Percentiles rank a stretch among this genome's conserved stretches.
Evolutionary conservation across 2,329 filamentous ascomycete genomes (phyloP).

Genomic region (Sclerotinia sclerotiorum): DNA sequence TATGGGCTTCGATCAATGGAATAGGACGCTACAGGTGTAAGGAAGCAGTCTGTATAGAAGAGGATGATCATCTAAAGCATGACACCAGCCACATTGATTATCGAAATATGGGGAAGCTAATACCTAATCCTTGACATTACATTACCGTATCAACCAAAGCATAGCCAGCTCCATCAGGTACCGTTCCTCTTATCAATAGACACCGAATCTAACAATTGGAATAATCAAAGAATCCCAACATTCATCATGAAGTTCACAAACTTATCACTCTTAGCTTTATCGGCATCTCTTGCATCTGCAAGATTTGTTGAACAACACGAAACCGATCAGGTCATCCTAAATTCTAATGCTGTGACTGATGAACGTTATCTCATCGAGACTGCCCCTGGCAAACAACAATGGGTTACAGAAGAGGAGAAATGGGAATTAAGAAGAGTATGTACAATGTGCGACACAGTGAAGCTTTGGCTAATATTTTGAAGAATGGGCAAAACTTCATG

Average conservation of each 20-base stretch:
- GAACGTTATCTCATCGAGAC: conserved; percentile 78
- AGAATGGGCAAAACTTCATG: conserved; percentile 88
- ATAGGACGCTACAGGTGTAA: too few relatives aligned
- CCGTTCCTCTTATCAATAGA: neutral
- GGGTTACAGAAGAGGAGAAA: conserved; percentile 93
- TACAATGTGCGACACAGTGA: conserved; percentile 26
- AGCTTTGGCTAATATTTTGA: conserved; percentile 28
- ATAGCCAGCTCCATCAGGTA: neutral
- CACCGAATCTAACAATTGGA: neutral
- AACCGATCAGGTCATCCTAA: conserved; percentile 51
- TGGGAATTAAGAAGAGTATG: conserved; percentile 82
- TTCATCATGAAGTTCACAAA: conserved; percentile 52
- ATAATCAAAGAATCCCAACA: neutral
- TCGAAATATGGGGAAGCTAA: neutral
- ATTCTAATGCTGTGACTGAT: conserved; percentile 38
- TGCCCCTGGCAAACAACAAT: conserved; percentile 75
- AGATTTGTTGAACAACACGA: conserved; percentile 58
- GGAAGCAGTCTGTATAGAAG: neutral
- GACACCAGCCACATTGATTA: conserved; percentile 7
- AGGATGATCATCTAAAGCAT: neutral
- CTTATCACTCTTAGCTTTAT: conserved; percentile 52
- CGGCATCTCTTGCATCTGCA: conserved; percentile 53
- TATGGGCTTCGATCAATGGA: too few relatives aligned
- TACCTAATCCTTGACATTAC: conserved; percentile 3
- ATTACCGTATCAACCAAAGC: neutral